Base-by-base conservation (phyloP, 768 basidiomycete genomes). In the Lactarius akahatsu region DNA sequence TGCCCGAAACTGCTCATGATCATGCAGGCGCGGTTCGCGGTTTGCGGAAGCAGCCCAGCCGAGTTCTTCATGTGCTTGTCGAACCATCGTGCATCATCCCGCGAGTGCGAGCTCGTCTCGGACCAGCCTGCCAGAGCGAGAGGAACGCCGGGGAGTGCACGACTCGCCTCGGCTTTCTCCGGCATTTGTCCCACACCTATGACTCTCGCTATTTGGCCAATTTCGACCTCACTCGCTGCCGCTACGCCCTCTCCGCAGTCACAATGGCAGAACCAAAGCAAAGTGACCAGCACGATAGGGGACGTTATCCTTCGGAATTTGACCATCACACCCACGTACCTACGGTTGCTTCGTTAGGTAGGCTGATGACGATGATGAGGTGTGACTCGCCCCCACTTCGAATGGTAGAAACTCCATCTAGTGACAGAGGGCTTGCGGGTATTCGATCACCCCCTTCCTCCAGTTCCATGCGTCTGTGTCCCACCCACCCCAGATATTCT, bases 11-110 rank as follows among this genome's bases (percentile, higher is more conserved):
- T 93, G 23, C 78, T 93, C 55, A 76, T 86, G 57, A 32, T 10
- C 34, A 34, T 34, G 34, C 90, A 90, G 68, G 89, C 90, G 0
- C 88, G 91, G 67, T 90, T 91, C 71, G 89, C 91, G 26, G 88
- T 88, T 75, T 83, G 83, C 68, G 85, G 86, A 10, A 23, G 10
- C n/a, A 85, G 81, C 69, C 79, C 87, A 4, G 85, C 82, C 69
- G 78, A 77, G 26, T 85, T 86, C 67, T 80, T 82, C 40, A 83
- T 83, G 63, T 82, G 85, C 34, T 74, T 80, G 43, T 86, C 88
- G 43, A 77, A 77, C 32, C 20, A 54, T 13, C 23, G 13, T 15
- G 9, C 34, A 34, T 34, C 34, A 10, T 34, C 34, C 8, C 34
- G 34, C 8, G 32, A 11, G 23, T 13, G 23, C 4, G 11, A 50